These are phyloP conservation scores for Cerrena zonata DNA, from an alignment of 1,284 basidiomycete species.

Conservation along the genomic window DNA sequence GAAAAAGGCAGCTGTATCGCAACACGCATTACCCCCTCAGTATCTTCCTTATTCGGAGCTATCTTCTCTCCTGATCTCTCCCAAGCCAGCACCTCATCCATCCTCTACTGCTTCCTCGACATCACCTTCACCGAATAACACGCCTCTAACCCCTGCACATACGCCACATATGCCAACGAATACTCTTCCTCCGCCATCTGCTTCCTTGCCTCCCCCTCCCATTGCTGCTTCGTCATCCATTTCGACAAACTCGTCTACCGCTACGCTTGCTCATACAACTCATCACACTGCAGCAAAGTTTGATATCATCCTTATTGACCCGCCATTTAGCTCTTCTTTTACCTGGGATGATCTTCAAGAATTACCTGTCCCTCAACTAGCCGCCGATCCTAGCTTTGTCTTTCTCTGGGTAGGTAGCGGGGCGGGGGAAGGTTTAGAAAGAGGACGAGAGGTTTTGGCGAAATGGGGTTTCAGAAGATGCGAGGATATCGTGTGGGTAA, in stretches of 20 bases:
- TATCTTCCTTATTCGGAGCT: constrained; percentile 64
- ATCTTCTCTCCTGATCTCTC: constrained; percentile 30
- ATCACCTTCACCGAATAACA: background rate
- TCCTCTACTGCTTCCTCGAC: background rate
- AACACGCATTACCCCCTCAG: constrained; percentile 56
- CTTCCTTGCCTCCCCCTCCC: too few species aligned
- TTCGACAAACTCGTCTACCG: background rate
- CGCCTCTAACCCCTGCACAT: background rate
- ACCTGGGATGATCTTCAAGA: constrained; percentile 80
- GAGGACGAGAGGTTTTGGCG: constrained; percentile 83
- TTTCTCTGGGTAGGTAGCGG: constrained; percentile 96
- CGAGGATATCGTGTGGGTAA: constrained; percentile 96
- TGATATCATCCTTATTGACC: constrained; percentile 90
- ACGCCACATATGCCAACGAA: background rate
- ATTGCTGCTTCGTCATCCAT: background rate
- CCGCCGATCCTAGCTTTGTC: constrained; percentile 88
- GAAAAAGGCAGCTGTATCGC: constrained; percentile 68
- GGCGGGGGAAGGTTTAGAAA: constrained; percentile 84
- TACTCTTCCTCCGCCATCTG: too few species aligned
- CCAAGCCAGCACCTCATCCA: background rate
- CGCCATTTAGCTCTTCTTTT: constrained; percentile 78
- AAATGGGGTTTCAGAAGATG: constrained; percentile 95
- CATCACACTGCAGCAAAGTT: constrained; percentile 61
- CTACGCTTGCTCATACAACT: background rate
- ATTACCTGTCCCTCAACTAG: constrained; percentile 78